A percentile compares a stretch with the other conserved stretches of the same genome.
phyloP scores from a whole-genome alignment of 2,329 filamentous ascomycete genomes.

The Penicillium frequentans region DNA sequence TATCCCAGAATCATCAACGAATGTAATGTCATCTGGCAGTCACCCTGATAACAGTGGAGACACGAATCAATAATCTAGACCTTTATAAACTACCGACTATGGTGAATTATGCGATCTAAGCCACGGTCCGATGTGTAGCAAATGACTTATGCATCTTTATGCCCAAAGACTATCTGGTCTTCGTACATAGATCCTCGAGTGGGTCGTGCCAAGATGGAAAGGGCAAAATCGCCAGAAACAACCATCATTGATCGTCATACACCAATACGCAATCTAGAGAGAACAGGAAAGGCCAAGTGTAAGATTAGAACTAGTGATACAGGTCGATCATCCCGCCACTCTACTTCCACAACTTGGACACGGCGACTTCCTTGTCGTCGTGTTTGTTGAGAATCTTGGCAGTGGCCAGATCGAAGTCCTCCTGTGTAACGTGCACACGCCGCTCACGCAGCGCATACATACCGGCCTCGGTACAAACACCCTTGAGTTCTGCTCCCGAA shows the following conservation, averaged over 20 bases:
- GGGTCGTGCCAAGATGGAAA: neutral
- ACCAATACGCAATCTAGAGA: neutral
- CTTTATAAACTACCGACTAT: neutral
- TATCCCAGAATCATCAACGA: no score
- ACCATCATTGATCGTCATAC: neutral
- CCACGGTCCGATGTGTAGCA: neutral
- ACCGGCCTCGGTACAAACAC: conserved; percentile 96
- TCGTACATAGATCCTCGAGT: neutral
- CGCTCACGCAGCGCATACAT: conserved; percentile 97
- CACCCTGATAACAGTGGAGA: no score
- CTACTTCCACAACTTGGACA: conserved; percentile 40
- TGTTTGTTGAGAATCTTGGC: conserved; percentile 99
- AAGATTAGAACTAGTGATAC: conserved; percentile 28
- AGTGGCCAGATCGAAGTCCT: conserved; percentile 97
- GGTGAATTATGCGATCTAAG: neutral
- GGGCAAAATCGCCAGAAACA: neutral
- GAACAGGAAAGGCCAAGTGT: neutral
- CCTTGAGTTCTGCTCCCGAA: conserved; percentile 95
- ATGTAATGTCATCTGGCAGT: no score
- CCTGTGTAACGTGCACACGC: conserved; percentile 96
- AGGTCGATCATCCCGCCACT: conserved; percentile 14
- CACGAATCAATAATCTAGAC: no score
- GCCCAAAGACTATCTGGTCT: neutral
- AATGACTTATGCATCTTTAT: neutral
- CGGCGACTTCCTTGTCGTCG: conserved; percentile 82